A percentile compares a stretch with the other conserved stretches of the same genome.
These are phyloP conservation scores for Sporothrix brunneoviolacea DNA, from an alignment of 2,329 filamentous ascomycete genomes.

Conservation along the genomic window DNA sequence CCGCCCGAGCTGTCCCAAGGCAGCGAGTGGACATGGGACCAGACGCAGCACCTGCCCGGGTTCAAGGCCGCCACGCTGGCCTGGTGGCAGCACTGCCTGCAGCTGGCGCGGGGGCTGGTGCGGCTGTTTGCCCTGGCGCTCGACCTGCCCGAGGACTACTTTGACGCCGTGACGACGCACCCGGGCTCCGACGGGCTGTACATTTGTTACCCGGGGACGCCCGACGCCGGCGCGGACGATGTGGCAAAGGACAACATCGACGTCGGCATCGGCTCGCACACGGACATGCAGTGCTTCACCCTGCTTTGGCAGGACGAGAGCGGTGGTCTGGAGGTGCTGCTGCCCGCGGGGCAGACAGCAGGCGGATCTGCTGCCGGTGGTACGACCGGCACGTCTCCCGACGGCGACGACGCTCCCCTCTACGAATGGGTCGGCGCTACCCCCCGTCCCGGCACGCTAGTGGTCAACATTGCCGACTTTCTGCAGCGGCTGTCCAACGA, in stretches of 20 bases:
- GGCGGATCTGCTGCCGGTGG: too few relatives aligned
- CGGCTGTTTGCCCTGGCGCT: slow-evolving; percentile 21
- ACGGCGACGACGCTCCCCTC: background rate
- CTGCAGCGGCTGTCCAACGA: slow-evolving; percentile 20
- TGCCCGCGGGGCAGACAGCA: slow-evolving; percentile 22
- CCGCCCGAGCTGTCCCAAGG: slow-evolving; percentile 10
- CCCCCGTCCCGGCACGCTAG: slow-evolving; percentile 16
- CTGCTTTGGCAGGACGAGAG: slow-evolving; percentile 40
- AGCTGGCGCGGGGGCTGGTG: slow-evolving; percentile 19
- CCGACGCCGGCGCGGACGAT: slow-evolving; percentile 19
- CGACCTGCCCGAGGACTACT: slow-evolving; percentile 26
- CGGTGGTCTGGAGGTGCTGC: slow-evolving; percentile 35
- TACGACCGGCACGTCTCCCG: too few relatives aligned
- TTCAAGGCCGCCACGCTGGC: slow-evolving; percentile 20
- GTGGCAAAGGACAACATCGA: slow-evolving; percentile 15
- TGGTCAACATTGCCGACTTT: slow-evolving; percentile 21
- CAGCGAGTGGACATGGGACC: slow-evolving; percentile 22
- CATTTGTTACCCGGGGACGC: slow-evolving; percentile 22
- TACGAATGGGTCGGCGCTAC: slow-evolving; percentile 16
- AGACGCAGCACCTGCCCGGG: slow-evolving; percentile 19
- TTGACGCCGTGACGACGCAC: slow-evolving; percentile 33
- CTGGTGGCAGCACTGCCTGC: slow-evolving; percentile 22
- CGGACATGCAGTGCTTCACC: slow-evolving; percentile 43
- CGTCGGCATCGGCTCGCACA: slow-evolving; percentile 40
- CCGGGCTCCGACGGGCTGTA: slow-evolving; percentile 26